Evolutionary conservation across 148 eudicot species (phyloP), one percentile per base, ranked within the genome.

Genomic region (Nyssa sinensis): DNA sequence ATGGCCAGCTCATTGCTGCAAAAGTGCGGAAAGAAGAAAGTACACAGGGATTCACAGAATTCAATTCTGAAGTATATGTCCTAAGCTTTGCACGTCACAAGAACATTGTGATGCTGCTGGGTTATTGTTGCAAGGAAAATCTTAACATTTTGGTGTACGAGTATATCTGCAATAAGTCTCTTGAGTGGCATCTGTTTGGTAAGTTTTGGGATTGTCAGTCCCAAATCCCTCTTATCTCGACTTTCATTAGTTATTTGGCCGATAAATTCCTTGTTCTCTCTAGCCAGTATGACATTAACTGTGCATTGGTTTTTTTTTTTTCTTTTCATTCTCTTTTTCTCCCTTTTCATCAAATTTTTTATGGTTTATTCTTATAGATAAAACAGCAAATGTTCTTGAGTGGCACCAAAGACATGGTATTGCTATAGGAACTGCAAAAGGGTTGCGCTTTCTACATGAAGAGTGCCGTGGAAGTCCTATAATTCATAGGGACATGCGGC

Each of bases 61-160:
- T 84, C 47, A 78, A 79, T 58, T 79, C 83, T 49, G 88, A 84
- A 67, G 69, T 84, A 21, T 79, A 69, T 67, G 85, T 81, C 13
- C 71, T 84, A 61, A 84, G 79, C 78, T 76, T 79, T 66, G 85
- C 85, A 14, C 81, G 88, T 10, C 88, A 84, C 70, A 81, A 79
- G 72, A 84, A 84, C 66, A 81, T 84, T 10, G 85, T 84, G 27
- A 84, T 81, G 85, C 81, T 84, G 10, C 78, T 84, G n/a, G 85
- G 85, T 60, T 84, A 76, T 77, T 84, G 88, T 75, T 84, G 83
- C 83, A 81, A 81, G 82, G 88, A 79, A 70, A 81, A 81, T 32
- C 47, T 73, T 9, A 81, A 81, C 62, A 79, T 84, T 47, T 71
- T 84, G 79, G 88, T 84, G 4, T 84, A 84, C n/a, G 88, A 84